A percentile compares a stretch with the other conserved stretches of the same genome.
These are phyloP conservation scores for Suillus tomentosus DNA, from an alignment of 768 basidiomycete species.

Conservation along the genomic window DNA sequence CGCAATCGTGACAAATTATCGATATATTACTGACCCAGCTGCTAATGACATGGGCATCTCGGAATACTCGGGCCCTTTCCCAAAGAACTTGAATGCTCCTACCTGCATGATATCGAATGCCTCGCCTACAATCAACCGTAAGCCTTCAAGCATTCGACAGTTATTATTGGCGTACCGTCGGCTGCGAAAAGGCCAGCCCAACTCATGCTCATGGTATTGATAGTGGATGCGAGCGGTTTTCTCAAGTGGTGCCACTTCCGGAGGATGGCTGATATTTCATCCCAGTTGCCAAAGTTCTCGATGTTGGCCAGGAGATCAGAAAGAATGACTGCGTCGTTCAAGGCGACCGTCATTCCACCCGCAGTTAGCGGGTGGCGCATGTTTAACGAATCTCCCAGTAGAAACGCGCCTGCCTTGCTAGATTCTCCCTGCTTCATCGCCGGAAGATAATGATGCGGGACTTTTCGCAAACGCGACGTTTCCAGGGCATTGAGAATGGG, in stretches of 20 bases:
- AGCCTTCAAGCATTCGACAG: background rate
- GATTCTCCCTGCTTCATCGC: conserved; percentile 59
- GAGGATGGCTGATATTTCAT: conserved; percentile 46
- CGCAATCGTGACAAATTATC: background rate
- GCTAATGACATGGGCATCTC: background rate
- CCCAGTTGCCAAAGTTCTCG: conserved; percentile 44
- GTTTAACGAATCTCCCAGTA: conserved; percentile 92
- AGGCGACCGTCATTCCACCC: conserved; percentile 92
- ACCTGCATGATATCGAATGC: background rate
- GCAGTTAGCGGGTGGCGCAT: conserved; percentile 96
- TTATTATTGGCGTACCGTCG: conserved; percentile 58
- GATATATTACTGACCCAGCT: background rate
- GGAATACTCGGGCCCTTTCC: background rate
- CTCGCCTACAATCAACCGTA: background rate
- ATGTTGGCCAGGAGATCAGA: conserved; percentile 55
- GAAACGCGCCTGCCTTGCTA: conserved; percentile 63
- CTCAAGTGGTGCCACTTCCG: conserved; percentile 78
- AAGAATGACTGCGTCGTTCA: conserved; percentile 77
- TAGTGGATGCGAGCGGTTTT: conserved; percentile 76
- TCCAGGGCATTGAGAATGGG: conserved; percentile 64
- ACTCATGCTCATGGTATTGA: conserved; percentile 88
- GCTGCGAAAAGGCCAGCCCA: conserved; percentile 90
- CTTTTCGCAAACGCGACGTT: conserved; percentile 73
- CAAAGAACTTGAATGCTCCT: background rate
- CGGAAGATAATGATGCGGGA: conserved; percentile 92